A percentile compares a stretch with the other conserved stretches of the same genome.
These are phyloP conservation scores for Amauroascus verrucosus DNA, from an alignment of 2,329 filamentous ascomycete genomes.

Conservation along the genomic window DNA sequence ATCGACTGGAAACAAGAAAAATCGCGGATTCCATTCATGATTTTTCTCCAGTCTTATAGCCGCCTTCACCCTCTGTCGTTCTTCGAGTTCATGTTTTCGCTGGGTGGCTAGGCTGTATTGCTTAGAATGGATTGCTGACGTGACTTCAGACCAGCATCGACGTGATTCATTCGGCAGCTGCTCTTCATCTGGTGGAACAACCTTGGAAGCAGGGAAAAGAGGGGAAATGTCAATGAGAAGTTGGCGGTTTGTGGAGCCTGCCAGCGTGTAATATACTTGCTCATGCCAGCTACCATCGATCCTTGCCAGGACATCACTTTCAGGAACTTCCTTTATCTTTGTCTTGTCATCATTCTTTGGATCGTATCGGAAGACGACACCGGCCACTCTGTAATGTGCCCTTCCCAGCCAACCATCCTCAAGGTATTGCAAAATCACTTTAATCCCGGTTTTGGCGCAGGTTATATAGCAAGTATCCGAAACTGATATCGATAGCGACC, in stretches of 20 bases:
- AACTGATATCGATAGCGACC: conserved; percentile 80
- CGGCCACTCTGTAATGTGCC: conserved; percentile 81
- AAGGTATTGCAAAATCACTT: conserved; percentile 83
- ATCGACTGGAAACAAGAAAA: conserved; percentile 61
- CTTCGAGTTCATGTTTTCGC: conserved; percentile 84
- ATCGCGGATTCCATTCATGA: conserved; percentile 71
- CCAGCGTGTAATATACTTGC: conserved; percentile 51
- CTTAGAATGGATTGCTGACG: conserved; percentile 70
- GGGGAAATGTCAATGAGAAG: conserved; percentile 84
- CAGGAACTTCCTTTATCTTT: conserved; percentile 74
- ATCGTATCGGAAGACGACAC: conserved; percentile 83
- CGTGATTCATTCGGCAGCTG: conserved; percentile 87
- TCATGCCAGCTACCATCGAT: conserved; percentile 81
- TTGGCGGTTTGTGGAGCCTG: conserved; percentile 42
- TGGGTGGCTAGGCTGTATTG: conserved; percentile 76
- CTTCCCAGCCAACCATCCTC: conserved; percentile 93
- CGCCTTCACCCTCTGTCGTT: conserved; percentile 74
- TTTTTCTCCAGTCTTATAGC: conserved; percentile 62
- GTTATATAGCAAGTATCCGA: conserved; percentile 81
- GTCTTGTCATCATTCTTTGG: conserved; percentile 71
- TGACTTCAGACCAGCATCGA: conserved; percentile 78
- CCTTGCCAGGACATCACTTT: conserved; percentile 70
- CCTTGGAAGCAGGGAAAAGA: conserved; percentile 67
- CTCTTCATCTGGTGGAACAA: conserved; percentile 61
- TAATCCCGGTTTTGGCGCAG: conserved; percentile 81